A percentile compares a stretch with the other conserved stretches of the same genome.
These are phyloP conservation scores for Nothopassalora personata DNA, from an alignment of 2,329 filamentous ascomycete species.

Conservation along the genomic window DNA sequence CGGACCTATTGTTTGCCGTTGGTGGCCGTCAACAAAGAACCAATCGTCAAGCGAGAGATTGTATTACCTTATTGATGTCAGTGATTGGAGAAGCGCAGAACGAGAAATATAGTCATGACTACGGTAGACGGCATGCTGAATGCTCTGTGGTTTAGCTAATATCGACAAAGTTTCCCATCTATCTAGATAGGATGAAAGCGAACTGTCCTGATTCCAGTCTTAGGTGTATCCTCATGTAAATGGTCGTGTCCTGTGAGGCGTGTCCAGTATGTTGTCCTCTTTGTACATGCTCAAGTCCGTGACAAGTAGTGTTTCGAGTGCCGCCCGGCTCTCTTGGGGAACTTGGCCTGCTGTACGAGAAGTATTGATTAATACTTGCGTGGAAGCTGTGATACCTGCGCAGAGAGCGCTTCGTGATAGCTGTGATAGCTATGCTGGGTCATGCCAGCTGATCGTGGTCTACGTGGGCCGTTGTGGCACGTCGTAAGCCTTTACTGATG, in stretches of 20 bases:
- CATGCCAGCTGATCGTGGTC: neutral
- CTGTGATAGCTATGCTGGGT: neutral
- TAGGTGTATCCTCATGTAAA: neutral
- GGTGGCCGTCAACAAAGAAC: neutral
- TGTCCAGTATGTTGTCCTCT: neutral
- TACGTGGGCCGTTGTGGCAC: neutral
- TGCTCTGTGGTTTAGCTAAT: neutral
- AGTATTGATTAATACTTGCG: too few relatives aligned
- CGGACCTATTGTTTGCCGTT: neutral
- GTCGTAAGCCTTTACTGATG: neutral
- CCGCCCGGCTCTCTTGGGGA: too few relatives aligned
- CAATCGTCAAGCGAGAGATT: neutral
- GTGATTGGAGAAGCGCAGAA: too few relatives aligned
- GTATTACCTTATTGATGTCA: neutral
- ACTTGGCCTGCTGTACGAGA: too few relatives aligned
- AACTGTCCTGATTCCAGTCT: neutral
- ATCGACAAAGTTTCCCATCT: too few relatives aligned
- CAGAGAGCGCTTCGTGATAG: neutral
- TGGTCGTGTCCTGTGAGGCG: neutral
- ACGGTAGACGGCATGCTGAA: too few relatives aligned
- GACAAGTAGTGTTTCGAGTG: too few relatives aligned
- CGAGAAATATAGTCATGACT: too few relatives aligned
- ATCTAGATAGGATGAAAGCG: too few relatives aligned
- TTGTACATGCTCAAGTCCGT: neutral
- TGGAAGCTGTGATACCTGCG: too few relatives aligned